phyloP scores from a whole-genome alignment of 1,284 basidiomycete species.

The Boletus nobilissimus region DNA sequence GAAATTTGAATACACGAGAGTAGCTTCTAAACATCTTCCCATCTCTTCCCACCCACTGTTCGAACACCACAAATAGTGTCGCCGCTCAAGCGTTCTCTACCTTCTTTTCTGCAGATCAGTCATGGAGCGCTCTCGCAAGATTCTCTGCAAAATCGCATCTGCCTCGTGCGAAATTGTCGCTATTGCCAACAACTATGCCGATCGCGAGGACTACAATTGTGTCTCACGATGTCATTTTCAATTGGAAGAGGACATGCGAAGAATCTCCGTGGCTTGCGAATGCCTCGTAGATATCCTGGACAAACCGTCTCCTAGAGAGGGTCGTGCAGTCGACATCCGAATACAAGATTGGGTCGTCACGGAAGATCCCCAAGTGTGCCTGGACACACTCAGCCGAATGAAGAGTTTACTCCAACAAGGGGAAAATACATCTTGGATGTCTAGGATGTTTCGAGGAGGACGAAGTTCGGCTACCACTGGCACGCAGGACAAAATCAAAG shows the following conservation, averaged over 20 bases:
- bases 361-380: not conserved
- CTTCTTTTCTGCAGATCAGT: too few species aligned
- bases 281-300: not conserved
- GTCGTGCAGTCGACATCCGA: not conserved
- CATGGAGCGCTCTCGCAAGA: slow-evolving; percentile 18
- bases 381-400: not conserved
- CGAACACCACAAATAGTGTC: too few species aligned
- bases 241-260: slow-evolving; percentile 21
- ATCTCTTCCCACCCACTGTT: too few species aligned
- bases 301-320: not conserved
- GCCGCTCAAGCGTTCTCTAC: not conserved
- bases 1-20: not conserved
- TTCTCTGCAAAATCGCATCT: slow-evolving; percentile 5
- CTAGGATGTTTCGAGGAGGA: not conserved
- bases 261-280: slow-evolving; percentile 13
- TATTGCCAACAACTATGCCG: slow-evolving; percentile 13
- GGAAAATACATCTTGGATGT: too few species aligned
- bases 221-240: slow-evolving; percentile 14
- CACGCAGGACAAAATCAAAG: too few species aligned
- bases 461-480: not conserved
- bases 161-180: not conserved
- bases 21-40: too few species aligned
- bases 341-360: slow-evolving; percentile 13
- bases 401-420: not conserved
- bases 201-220: not conserved